Evolutionary conservation across 108 stramenopile species (phyloP), one percentile per base, ranked within the genome.

Genomic region (Cyclotella baltica): DNA sequence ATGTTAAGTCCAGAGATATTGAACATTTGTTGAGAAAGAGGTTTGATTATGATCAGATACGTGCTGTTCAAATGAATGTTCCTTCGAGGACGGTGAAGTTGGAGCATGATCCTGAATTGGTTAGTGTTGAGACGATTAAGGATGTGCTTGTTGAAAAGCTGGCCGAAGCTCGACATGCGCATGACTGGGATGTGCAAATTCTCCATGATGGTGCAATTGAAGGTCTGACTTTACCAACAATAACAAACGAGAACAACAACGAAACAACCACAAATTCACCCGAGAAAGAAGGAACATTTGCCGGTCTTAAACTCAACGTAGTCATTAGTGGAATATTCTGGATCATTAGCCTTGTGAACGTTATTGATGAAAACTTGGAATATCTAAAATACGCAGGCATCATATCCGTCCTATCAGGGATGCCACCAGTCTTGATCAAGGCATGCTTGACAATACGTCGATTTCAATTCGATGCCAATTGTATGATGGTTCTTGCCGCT

Each of bases 401-500:
- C 11, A 65, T 81, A 4, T 85, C 93, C 11, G 89, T 96, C 4
- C 15, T 90, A 1, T 92, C 91, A 74, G 95, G 95, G 31, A 75
- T 96, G 62, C 92, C 92, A 5, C 90, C 93, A 11, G 85, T 93
- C 65, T 78, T 81, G 20, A 47, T 70, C 33, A 96, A 96, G 79
- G 92, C 92, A 11, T 92, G 73, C 70, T 77, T 83, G 73, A 96
- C 92, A 23, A 38, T 93, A 52, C 82, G 83, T 31, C 70, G 89
- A 36, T 73, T 57, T 38, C 87, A 88, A 52, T 86, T 92, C 78
- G 93, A 97, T 86, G 91, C 95, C 28, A 96, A 97, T 78, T 90
- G 92, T 65, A 92, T 97, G 88, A 97, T 97, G 97, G 86, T 92
- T 20, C 76, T 86, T 50, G 95, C 97, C 4, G 93, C 94, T 0